Conservation (phyloP, 805 yeast species). For the Spathaspora hagerdaliae region DNA sequence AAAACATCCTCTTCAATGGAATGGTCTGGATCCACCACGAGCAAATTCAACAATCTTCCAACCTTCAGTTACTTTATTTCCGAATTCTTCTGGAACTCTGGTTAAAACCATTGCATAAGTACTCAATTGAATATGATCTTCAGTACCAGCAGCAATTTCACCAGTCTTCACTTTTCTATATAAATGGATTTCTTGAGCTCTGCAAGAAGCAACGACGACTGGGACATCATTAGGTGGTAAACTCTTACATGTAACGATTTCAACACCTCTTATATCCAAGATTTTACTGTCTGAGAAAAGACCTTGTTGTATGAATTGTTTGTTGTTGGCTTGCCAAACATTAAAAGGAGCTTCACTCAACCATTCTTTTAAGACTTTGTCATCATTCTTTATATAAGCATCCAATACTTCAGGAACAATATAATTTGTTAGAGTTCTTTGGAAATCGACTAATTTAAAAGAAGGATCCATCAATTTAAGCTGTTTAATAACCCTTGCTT, state of each 20-base stretch:
- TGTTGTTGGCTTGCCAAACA: constrained; percentile 90
- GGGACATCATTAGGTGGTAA: constrained; percentile 91
- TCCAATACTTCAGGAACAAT: constrained; percentile 94
- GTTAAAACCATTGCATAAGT: constrained; percentile 97
- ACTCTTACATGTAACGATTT: constrained; percentile 80
- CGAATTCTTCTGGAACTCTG: constrained; percentile 87
- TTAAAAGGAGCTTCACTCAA: constrained; percentile 95
- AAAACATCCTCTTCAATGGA: constrained; percentile 31
- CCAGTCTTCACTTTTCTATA: constrained; percentile 89
- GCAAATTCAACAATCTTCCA: constrained; percentile 96
- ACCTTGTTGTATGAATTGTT: constrained; percentile 87
- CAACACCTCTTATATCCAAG: constrained; percentile 92
- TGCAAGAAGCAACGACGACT: constrained; percentile 86
- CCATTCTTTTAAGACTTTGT: constrained; percentile 79
- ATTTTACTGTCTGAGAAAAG: constrained; percentile 87
- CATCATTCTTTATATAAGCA: constrained; percentile 92
- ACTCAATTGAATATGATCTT: constrained; percentile 85
- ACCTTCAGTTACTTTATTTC: constrained; percentile 88
- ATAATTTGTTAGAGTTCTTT: constrained; percentile 81
- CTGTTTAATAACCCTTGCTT: constrained; percentile 83
- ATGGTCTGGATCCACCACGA: constrained; percentile 86
- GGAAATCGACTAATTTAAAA: constrained; percentile 75
- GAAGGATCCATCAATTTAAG: constrained; percentile 88
- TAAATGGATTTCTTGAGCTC: constrained; percentile 93
- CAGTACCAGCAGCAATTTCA: constrained; percentile 93